Base-by-base conservation (phyloP, 2,329 filamentous ascomycete genomes). In the Cordyceps fumosorosea region DNA sequence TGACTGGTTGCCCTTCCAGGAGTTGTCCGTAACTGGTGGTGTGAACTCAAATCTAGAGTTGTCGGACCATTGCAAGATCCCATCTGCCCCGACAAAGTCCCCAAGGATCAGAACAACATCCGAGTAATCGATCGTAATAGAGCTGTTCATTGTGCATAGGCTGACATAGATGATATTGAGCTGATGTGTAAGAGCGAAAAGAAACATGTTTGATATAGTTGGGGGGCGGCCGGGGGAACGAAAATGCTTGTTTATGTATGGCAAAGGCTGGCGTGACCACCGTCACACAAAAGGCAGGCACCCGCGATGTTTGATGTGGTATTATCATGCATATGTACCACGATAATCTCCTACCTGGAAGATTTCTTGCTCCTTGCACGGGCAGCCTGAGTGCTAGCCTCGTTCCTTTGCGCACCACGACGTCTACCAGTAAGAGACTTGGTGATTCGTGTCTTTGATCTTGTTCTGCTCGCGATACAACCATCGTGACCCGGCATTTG, bases 31-130 rank as follows among this genome's bases (percentile, higher is more conserved):
- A 16, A 32, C 26, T 52, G 50, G 50, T 14, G 50, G 50, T 29
- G 50, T 52, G 50, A 52, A 52, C 34, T 32, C 18, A 10, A 52
- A 52, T 52, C 50, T 52, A 24, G 26, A 34, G 26, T 52, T 52
- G 26, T 52, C 50, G 10, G 50, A 52, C 50, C 50, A 52, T 10
- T 11, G 5, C 10, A 52, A 12, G 50, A 62, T 62, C 12, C 26
- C 45, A 20, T 62, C 60, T 11, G 29, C 60, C 45, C 60, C 32
- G 20, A 29, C 60, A 44, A 62, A 52, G 26, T 37, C 12, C 3
- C 57, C 48, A 52, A 60, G 26, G 45, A 51, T 59, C 45, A 59
- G 32, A 3, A 52, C 56, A 26, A 59, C 12, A 10, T 62, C 50
- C 20, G 52, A 32, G 7, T 55, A 62, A 26, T 60, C 57, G 26